phyloP scores from a whole-genome alignment of 495 filamentous ascomycete genomes.

The Xylaria grammica region DNA sequence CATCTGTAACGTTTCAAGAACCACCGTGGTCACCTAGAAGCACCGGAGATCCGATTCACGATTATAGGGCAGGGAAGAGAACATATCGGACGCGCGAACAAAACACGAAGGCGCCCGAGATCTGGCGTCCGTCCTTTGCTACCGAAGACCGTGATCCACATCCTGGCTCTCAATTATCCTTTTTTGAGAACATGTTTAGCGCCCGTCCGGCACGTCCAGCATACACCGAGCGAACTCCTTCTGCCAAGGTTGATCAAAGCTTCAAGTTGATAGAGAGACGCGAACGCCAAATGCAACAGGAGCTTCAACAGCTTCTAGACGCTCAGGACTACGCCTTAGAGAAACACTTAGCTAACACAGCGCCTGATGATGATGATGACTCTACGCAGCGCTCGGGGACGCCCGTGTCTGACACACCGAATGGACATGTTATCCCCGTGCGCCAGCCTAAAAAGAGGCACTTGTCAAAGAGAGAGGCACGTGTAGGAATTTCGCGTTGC shows the following conservation, averaged over 20 bases:
- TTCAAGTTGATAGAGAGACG: slow-evolving; percentile 53
- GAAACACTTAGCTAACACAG: slow-evolving; percentile 41
- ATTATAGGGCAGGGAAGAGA: slow-evolving; percentile 12
- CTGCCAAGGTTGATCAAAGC: slow-evolving; percentile 29
- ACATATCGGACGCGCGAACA: slow-evolving; percentile 6
- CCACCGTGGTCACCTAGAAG: slow-evolving; percentile 10
- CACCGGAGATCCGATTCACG: not conserved
- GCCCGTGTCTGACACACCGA: slow-evolving; percentile 22
- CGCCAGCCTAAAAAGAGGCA: slow-evolving; percentile 64
- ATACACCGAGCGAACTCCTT: slow-evolving; percentile 21
- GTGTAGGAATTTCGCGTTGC: slow-evolving; percentile 70
- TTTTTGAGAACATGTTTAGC: slow-evolving; percentile 36
- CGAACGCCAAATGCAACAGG: slow-evolving; percentile 68
- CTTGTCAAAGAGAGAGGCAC: slow-evolving; percentile 67
- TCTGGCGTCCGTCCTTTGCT: slow-evolving; percentile 30
- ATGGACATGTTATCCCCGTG: slow-evolving; percentile 60
- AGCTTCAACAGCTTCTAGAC: slow-evolving; percentile 82
- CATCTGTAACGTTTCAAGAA: slow-evolving; percentile 22
- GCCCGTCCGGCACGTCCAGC: slow-evolving; percentile 31
- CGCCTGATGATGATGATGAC: slow-evolving; percentile 27
- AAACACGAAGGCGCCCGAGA: slow-evolving; percentile 22
- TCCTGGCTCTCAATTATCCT: slow-evolving; percentile 21
- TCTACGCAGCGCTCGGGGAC: slow-evolving; percentile 29
- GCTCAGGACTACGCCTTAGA: slow-evolving; percentile 78
- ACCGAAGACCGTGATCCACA: slow-evolving; percentile 21